These are phyloP conservation scores for Apophysomyces variabilis DNA, from an alignment of 371 early-diverging fungal genomes.

Conservation along the genomic window DNA sequence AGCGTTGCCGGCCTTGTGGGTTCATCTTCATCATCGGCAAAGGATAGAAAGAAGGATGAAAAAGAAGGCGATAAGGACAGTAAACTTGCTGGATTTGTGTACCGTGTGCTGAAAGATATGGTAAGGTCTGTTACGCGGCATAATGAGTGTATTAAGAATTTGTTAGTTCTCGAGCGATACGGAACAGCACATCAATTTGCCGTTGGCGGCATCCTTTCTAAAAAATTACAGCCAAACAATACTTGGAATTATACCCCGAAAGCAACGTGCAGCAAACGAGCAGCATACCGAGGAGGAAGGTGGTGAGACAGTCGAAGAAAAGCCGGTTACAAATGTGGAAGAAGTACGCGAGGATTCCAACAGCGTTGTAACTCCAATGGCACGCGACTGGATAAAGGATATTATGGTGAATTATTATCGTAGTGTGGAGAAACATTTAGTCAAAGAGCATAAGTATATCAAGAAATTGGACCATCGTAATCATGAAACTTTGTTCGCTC, in stretches of 20 bases:
- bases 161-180: conserved; percentile 49
- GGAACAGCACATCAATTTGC: conserved; percentile 71
- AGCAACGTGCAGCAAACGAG: conserved; percentile 51
- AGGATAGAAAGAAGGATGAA: conserved; percentile 25
- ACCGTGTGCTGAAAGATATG: conserved; percentile 43
- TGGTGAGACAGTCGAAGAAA: conserved; percentile 12
- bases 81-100: conserved; percentile 36
- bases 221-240: conserved; percentile 70
- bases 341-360: conserved; percentile 14
- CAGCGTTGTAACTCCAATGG: conserved; percentile 51
- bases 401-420: conserved; percentile 75
- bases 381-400: conserved; percentile 56
- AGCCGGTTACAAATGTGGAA: conserved; percentile 15
- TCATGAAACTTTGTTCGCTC: conserved; percentile 78
- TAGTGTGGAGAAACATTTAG: conserved; percentile 64
- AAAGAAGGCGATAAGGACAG: conserved; percentile 26
- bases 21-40: conserved; percentile 19
- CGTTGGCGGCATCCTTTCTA: conserved; percentile 76
- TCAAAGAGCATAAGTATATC: conserved; percentile 77
- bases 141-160: not conserved
- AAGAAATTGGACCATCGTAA: conserved; percentile 77
- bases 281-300: conserved; percentile 43
- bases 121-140: conserved; percentile 17
- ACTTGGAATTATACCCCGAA: conserved; percentile 57
- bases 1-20: conserved; percentile 60